Percentiles rank a stretch among this genome's conserved stretches.
Evolutionary conservation across 1,284 basidiomycete species (phyloP).

Genomic region (Phylloboletellus chloephorus): DNA sequence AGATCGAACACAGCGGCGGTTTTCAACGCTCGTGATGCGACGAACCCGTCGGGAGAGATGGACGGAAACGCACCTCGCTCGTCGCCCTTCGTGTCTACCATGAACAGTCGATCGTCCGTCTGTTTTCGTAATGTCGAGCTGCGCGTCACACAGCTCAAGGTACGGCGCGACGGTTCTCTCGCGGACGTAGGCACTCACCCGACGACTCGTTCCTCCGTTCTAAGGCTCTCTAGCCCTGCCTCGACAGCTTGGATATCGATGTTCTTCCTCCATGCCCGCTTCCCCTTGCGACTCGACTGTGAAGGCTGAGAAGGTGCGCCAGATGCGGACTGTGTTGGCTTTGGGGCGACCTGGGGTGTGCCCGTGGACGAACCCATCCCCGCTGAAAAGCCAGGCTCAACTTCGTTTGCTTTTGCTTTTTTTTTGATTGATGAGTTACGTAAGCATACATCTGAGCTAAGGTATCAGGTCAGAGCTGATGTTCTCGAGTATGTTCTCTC

Average conservation of each 20-base stretch:
- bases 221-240: constrained; percentile 62
- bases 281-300: constrained; percentile 82
- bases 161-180: not conserved
- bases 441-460: too few species aligned
- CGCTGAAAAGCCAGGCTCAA: not conserved
- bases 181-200: constrained; percentile 51
- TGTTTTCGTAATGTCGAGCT: constrained; percentile 60
- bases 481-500: not conserved
- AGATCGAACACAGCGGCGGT: too few species aligned
- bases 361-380: constrained; percentile 11
- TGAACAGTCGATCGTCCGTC: constrained; percentile 69
- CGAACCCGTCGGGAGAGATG: too few species aligned
- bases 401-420: not conserved
- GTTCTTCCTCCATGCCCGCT: constrained; percentile 91
- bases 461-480: not conserved
- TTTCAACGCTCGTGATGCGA: too few species aligned
- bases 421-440: not conserved
- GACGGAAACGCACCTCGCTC: constrained; percentile 50
- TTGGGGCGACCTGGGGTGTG: not conserved
- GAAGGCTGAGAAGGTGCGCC: constrained; percentile 29
- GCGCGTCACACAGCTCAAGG: constrained; percentile 4
- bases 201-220: constrained; percentile 72
- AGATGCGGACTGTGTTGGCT: constrained; percentile 13
- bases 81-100: constrained; percentile 76
- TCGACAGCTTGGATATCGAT: constrained; percentile 78